Evolutionary conservation across 495 filamentous ascomycete genomes (phyloP), one percentile per base, ranked within the genome.

Genomic region (Cercophora sp.): DNA sequence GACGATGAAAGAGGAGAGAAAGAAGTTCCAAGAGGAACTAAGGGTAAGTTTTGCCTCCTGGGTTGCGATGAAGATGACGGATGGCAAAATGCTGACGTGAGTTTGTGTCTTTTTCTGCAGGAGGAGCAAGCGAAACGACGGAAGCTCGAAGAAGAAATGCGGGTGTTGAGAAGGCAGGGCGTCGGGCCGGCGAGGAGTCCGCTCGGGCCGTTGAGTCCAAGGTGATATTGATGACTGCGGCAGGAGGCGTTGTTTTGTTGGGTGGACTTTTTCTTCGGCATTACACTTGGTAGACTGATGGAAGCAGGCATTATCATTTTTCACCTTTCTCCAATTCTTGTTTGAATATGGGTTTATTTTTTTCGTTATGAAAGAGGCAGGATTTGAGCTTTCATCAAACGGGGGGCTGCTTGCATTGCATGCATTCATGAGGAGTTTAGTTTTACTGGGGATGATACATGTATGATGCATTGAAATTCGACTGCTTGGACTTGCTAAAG

Each of bases 1-100:
- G 13, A 64, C 65, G 8, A 71, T 78, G 58, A 75, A 75, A 52
- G 74, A 75, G 54, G 74, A 78, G 62, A 68, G 74, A 60, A 75
- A 69, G 70, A 75, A 73, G 55, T 75, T 73, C 57, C 72, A 78
- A 49, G 74, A 76, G 50, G 73, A 78, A 52, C 25, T 78, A 48
- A 74, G 61, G 60, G 74, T 75, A 61, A 55, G 72, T 72, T 31
- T 43, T 43, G 16, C 32, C 8, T 32, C 10, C 40, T 48, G 0
- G 16, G 55, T 19, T 53, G 3, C 5, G n/a, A 4, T 11, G 5
- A 18, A 11, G 4, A 6, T 27, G n/a, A 8, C 1, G 43, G 6
- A 9, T 37, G 26, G 35, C 8, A 43, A 8, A 22, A 25, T 40
- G 31, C 57, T 64, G 56, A 68, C 54, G n/a, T n/a, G n/a, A n/a